Evolutionary conservation across 2,329 filamentous ascomycete genomes (phyloP).

Genomic region (Microthyrium microscopicum): DNA sequence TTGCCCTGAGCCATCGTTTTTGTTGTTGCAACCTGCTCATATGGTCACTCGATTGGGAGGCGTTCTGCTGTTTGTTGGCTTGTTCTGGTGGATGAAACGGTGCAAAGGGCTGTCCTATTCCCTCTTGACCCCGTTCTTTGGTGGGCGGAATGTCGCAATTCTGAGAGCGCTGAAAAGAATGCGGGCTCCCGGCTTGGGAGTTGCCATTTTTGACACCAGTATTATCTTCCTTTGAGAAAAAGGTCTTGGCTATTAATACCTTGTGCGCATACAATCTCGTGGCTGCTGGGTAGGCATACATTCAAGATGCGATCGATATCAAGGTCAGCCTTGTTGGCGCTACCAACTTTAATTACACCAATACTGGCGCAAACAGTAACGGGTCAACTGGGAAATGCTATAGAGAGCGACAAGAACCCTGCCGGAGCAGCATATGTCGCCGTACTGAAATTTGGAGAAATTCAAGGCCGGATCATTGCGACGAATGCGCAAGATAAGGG

Average conservation of each 20-base stretch:
- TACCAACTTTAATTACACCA: background rate
- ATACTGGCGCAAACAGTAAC: slow-evolving; percentile 14
- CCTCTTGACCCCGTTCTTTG: slow-evolving; percentile 1
- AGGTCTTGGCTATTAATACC: background rate
- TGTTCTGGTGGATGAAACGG: too few species aligned
- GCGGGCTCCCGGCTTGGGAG: background rate
- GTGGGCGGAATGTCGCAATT: background rate
- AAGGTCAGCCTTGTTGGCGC: too few species aligned
- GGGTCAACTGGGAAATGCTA: slow-evolving; percentile 16
- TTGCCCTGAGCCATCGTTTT: too few species aligned
- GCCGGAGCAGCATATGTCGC: slow-evolving; percentile 23
- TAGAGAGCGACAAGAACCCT: slow-evolving; percentile 21
- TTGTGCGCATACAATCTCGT: background rate
- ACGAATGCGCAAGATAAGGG: slow-evolving; percentile 21
- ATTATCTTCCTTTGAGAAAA: background rate
- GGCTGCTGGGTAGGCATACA: background rate
- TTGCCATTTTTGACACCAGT: background rate
- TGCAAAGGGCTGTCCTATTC: too few species aligned
- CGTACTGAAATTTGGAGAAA: background rate
- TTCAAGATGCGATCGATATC: background rate
- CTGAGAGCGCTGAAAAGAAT: background rate
- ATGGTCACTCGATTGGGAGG: too few species aligned
- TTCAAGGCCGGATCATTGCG: slow-evolving; percentile 20
- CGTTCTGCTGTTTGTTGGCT: too few species aligned
- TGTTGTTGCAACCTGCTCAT: too few species aligned